Conservation (phyloP, 1,139 yeast genomes). For the Sugiyamaella japonica region DNA sequence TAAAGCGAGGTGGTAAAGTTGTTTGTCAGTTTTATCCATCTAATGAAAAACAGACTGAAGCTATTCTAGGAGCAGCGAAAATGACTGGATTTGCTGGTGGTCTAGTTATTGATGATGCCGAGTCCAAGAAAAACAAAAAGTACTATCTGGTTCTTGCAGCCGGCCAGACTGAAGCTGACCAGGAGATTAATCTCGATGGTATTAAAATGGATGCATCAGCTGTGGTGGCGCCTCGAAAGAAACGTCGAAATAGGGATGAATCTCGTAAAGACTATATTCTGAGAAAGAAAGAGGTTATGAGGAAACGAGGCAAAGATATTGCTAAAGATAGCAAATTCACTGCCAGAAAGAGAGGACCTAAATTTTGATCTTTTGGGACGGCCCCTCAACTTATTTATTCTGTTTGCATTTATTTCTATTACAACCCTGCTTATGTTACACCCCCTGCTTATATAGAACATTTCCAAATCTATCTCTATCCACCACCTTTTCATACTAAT, state of each 20-base stretch:
- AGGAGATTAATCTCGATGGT: conserved; percentile 70
- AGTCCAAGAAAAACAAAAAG: conserved; percentile 85
- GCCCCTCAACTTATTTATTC: neutral
- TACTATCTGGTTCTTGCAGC: conserved; percentile 89
- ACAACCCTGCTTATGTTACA: too few relatives aligned
- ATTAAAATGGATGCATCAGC: conserved; percentile 72
- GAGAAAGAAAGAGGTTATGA: conserved; percentile 92
- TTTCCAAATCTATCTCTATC: conserved; percentile 20
- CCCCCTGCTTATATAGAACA: conserved; percentile 16
- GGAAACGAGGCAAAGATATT: conserved; percentile 84
- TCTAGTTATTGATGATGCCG: conserved; percentile 88
- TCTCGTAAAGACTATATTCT: conserved; percentile 75
- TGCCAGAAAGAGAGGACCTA: conserved; percentile 87
- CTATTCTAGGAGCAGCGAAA: conserved; percentile 80
- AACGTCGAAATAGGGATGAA: conserved; percentile 60
- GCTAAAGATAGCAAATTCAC: conserved; percentile 91
- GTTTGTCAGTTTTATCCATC: conserved; percentile 97
- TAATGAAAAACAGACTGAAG: conserved; percentile 79
- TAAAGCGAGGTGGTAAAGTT: conserved; percentile 93
- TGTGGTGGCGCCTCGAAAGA: conserved; percentile 47
- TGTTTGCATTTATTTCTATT: conserved; percentile 8
- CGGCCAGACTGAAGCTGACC: conserved; percentile 57
- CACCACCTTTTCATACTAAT: conserved; percentile 18
- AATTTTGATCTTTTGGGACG: conserved; percentile 50
- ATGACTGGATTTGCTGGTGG: conserved; percentile 98